These are phyloP conservation scores for Leccinum longicurvipes DNA, from an alignment of 768 basidiomycete genomes.

Conservation along the genomic window DNA sequence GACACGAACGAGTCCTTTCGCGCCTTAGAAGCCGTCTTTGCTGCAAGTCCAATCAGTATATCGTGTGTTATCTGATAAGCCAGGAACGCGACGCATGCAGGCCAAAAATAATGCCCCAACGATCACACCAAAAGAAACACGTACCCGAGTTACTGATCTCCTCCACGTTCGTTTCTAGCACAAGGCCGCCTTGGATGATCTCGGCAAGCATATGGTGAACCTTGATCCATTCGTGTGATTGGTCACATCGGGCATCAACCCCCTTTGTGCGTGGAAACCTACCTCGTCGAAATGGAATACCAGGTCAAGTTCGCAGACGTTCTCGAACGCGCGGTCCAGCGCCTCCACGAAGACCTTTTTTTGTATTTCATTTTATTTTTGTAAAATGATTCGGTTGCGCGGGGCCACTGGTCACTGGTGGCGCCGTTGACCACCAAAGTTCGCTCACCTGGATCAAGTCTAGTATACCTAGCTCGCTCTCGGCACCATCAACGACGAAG, in stretches of 20 bases:
- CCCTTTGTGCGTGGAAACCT: constrained; percentile 14
- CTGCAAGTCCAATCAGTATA: constrained; percentile 37
- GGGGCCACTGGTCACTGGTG: background rate
- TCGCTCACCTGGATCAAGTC: constrained; percentile 88
- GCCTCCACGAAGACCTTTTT: constrained; percentile 90
- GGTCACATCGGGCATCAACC: background rate
- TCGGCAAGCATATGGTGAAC: constrained; percentile 95
- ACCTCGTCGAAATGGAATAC: constrained; percentile 99
- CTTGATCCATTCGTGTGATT: constrained; percentile 29
- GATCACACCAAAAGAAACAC: constrained; percentile 19
- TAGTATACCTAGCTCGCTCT: constrained; percentile 94
- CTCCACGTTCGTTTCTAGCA: constrained; percentile 91
- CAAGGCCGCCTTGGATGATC: constrained; percentile 94
- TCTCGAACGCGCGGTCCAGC: constrained; percentile 93
- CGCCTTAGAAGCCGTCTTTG: constrained; percentile 64
- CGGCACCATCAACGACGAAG: constrained; percentile 93
- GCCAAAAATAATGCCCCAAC: background rate
- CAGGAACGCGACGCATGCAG: background rate
- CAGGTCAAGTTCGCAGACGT: constrained; percentile 96
- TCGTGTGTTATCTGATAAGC: constrained; percentile 1
- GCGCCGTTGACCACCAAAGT: background rate
- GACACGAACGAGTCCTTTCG: constrained; percentile 76
- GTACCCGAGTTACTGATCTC: constrained; percentile 73
- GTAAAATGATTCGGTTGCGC: background rate
- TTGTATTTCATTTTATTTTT: no score